Percentiles rank a stretch among this genome's conserved stretches.
Evolutionary conservation across 164 flowering plant genomes (phyloP).

Genomic region (Dillenia turbinata): DNA sequence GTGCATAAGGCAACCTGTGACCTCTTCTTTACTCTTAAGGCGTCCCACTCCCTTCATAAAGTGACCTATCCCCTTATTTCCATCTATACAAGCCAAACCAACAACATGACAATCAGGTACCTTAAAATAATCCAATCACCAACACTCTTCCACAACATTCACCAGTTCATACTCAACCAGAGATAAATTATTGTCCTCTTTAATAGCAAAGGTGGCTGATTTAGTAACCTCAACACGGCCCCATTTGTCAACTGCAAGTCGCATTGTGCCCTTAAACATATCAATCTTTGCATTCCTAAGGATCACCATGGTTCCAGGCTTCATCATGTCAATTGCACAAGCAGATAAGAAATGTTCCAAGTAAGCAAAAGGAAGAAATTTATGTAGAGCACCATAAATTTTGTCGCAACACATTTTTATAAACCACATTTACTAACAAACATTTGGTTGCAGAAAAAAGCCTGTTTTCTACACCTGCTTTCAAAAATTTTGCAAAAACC

Average conservation of each 20-base stretch:
- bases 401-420: too few species aligned
- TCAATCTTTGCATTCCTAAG: conserved; percentile 46
- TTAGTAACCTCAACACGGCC: conserved; percentile 42
- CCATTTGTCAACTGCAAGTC: conserved; percentile 50
- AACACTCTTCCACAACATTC: conserved; percentile 28
- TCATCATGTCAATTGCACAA: conserved; percentile 40
- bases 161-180: conserved; percentile 45
- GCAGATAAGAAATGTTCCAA: not conserved
- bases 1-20: too few species aligned
- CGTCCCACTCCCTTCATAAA: too few species aligned
- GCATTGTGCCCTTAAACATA: conserved; percentile 48
- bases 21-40: too few species aligned
- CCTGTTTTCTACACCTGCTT: too few species aligned
- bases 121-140: not conserved
- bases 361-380: too few species aligned
- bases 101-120: not conserved
- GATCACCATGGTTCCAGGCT: conserved; percentile 33
- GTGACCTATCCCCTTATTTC: too few species aligned
- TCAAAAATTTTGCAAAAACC: too few species aligned
- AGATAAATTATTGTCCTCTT: conserved; percentile 44
- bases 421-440: too few species aligned
- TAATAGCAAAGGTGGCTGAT: conserved; percentile 32
- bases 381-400: too few species aligned
- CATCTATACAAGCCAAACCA: too few species aligned
- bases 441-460: too few species aligned